A percentile compares a stretch with the other conserved stretches of the same genome.
phyloP scores from a whole-genome alignment of 805 yeast species.

The Candida railenensis region DNA sequence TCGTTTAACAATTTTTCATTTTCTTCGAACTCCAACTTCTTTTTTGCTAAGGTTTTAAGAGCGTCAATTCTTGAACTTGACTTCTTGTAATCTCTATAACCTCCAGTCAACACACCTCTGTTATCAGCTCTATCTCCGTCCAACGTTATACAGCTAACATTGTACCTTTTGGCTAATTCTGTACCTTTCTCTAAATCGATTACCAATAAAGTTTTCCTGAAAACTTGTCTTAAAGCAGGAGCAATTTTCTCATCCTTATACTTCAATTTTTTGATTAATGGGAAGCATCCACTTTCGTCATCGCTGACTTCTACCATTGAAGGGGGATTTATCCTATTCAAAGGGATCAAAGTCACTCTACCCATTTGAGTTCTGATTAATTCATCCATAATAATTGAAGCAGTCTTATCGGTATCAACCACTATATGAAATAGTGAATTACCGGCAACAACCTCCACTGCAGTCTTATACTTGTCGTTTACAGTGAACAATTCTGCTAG shows the following conservation, averaged over 20 bases:
- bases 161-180: constrained; percentile 58
- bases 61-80: constrained; percentile 63
- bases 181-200: constrained; percentile 66
- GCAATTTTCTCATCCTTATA: constrained; percentile 51
- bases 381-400: constrained; percentile 75
- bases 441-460: constrained; percentile 90
- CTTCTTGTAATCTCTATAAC: constrained; percentile 66
- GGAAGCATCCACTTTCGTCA: constrained; percentile 60
- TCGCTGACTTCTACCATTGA: constrained; percentile 57
- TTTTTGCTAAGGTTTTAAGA: constrained; percentile 53
- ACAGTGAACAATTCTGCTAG: constrained; percentile 81
- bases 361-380: constrained; percentile 70
- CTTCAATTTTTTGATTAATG: constrained; percentile 73
- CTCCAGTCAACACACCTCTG: constrained; percentile 86
- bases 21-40: constrained; percentile 46
- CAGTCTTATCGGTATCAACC: constrained; percentile 85
- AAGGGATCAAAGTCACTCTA: constrained; percentile 87
- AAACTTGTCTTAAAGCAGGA: constrained; percentile 74
- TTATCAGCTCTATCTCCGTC: constrained; percentile 90
- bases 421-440: constrained; percentile 82
- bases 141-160: constrained; percentile 76
- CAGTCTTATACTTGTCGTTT: constrained; percentile 77
- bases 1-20: constrained; percentile 37
- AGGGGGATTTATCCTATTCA: constrained; percentile 59
- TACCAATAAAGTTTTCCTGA: constrained; percentile 79